These are phyloP conservation scores for Theobroma cacao DNA, from an alignment of 345 rosid species.

Conservation along the genomic window DNA sequence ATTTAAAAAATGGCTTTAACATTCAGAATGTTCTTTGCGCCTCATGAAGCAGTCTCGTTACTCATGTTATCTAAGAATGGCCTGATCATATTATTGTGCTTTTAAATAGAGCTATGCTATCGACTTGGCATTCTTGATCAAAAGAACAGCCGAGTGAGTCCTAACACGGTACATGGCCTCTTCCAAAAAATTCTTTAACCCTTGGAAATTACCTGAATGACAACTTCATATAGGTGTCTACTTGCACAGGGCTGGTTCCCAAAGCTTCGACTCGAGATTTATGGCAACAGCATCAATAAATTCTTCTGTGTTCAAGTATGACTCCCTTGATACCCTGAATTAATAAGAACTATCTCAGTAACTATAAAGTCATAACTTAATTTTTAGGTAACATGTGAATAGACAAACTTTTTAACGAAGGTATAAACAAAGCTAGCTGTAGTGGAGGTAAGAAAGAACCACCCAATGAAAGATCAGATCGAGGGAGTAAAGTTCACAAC, in stretches of 20 bases:
- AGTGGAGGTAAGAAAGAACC: background rate
- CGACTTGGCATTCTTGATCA: background rate
- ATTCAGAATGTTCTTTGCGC: no score
- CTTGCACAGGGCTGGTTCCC: constrained; percentile 39
- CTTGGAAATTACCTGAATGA: background rate
- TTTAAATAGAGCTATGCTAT: constrained; percentile 2
- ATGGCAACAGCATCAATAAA: constrained; percentile 79
- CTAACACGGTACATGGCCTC: background rate
- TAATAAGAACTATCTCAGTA: background rate
- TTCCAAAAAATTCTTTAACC: background rate
- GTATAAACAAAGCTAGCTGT: no score
- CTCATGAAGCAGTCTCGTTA: no score
- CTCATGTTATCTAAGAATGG: background rate
- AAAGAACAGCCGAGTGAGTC: background rate
- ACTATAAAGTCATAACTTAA: background rate
- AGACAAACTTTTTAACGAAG: background rate
- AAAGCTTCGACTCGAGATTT: constrained; percentile 53
- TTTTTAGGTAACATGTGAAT: background rate
- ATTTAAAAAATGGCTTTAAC: no score
- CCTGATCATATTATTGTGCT: background rate
- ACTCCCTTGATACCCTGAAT: constrained; percentile 72
- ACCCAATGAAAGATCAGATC: background rate
- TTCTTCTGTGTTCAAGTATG: constrained; percentile 75
- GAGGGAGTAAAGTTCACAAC: background rate
- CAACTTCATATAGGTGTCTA: background rate